A percentile compares a stretch with the other conserved stretches of the same genome.
These are phyloP conservation scores for Coniochaeta pulveracea DNA, from an alignment of 2,329 filamentous ascomycete genomes.

Conservation along the genomic window DNA sequence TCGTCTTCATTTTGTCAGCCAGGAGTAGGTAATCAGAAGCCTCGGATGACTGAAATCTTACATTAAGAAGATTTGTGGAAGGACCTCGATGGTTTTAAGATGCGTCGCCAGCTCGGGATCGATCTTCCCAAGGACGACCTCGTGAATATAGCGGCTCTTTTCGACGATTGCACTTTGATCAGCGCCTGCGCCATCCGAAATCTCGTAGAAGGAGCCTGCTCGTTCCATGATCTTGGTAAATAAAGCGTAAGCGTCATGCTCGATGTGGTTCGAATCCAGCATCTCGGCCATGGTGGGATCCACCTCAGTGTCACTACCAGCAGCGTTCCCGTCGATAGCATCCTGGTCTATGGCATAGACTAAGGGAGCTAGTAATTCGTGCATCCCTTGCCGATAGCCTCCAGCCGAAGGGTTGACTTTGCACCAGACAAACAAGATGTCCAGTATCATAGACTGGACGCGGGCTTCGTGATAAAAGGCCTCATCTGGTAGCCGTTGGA, in stretches of 20 bases:
- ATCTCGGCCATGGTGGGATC: constrained; percentile 50
- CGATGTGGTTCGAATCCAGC: constrained; percentile 63
- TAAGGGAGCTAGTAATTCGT: constrained; percentile 85
- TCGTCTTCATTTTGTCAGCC: constrained; percentile 39
- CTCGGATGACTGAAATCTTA: constrained; percentile 27
- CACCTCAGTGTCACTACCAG: constrained; percentile 20
- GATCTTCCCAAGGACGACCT: constrained; percentile 63
- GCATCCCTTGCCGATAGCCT: constrained; percentile 96
- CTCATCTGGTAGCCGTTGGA: constrained; percentile 86
- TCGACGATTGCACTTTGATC: constrained; percentile 60
- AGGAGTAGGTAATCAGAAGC: background rate
- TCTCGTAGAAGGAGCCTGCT: constrained; percentile 78
- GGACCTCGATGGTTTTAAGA: constrained; percentile 70
- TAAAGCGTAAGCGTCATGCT: constrained; percentile 82
- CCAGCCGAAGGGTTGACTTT: constrained; percentile 80
- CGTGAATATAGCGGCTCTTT: constrained; percentile 78
- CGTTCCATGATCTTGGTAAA: constrained; percentile 83
- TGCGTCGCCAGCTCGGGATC: constrained; percentile 79
- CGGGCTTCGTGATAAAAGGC: constrained; percentile 73
- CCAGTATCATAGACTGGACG: constrained; percentile 71
- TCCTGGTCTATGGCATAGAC: constrained; percentile 77
- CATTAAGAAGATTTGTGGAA: constrained; percentile 97
- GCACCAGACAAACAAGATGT: constrained; percentile 89
- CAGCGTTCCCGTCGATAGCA: constrained; percentile 46
- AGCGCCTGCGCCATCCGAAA: constrained; percentile 33